Evolutionary conservation across 2,329 filamentous ascomycete genomes (phyloP), one percentile per base, ranked within the genome.

Genomic region (Metarhizium brunneum): DNA sequence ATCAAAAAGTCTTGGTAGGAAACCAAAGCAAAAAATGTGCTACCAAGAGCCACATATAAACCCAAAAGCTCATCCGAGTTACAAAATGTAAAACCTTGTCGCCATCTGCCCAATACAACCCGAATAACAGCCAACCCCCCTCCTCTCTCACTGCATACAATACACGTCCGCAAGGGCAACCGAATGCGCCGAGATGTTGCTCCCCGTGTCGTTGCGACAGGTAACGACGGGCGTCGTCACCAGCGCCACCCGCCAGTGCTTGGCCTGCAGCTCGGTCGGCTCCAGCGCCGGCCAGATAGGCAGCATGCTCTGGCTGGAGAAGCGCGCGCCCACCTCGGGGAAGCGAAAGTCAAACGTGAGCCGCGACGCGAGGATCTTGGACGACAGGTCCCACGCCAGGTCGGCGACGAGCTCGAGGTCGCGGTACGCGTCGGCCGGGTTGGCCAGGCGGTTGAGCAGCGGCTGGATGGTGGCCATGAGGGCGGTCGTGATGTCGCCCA

Each of bases 201-300:
- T 63, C 14, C 75, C 76, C 2, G 68, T 73, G 42, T 82, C 79
- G 59, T 81, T 79, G 36, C 79, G 73, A 61, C 79, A 74, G 2
- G 78, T 81, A 49, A 83, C 73, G 8, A 77, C 73, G 1, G 80
- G 80, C 0, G 80, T 81, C 5, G 79, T 76, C 32, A 79, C 76
- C 2, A 82, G 70, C 54, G 76, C 75, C n/a, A 83, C 65, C 5
- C 79, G 75, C 67, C 71, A 76, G 61, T 81, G 78, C 61, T 72
- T 72, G 6, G 71, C 67, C 67, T 81, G 78, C 20, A 82, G 65
- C 53, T 74, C 69, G 54, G 70, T 64, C 0, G 73, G 68, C 40
- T 75, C 69, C 32, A 69, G 61, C 40, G 64, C 59, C 29, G 71
- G 70, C 66, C 79, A 78, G 58, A 79, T 69, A 54, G 60, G 73